These are phyloP conservation scores for Trichoderma asperellum DNA, from an alignment of 2,329 filamentous ascomycete genomes.

Conservation along the genomic window DNA sequence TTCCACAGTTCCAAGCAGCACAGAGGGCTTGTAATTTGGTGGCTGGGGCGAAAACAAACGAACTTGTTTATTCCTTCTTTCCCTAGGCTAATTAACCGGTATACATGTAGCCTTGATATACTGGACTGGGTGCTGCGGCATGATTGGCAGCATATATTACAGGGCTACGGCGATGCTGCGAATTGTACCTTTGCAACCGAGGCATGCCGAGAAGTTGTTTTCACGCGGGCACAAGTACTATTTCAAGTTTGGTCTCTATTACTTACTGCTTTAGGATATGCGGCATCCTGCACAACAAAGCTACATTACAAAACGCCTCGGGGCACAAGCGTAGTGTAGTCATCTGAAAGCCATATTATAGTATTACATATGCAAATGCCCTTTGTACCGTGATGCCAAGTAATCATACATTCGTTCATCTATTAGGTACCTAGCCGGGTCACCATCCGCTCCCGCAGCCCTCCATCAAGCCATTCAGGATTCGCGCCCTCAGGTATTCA, in stretches of 20 bases:
- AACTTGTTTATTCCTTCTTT: neutral
- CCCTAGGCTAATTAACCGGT: neutral
- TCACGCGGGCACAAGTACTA: neutral
- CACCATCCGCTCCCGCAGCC: neutral
- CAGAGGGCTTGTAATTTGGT: neutral
- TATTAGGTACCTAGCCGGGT: neutral
- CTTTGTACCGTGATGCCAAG: neutral
- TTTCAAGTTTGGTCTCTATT: neutral
- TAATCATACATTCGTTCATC: neutral
- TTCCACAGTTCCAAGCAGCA: neutral
- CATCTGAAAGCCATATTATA: neutral
- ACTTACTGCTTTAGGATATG: neutral
- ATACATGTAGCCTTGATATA: neutral
- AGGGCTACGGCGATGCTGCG: neutral
- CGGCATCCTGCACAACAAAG: neutral
- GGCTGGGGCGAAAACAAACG: neutral
- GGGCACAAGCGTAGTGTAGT: neutral
- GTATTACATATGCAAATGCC: neutral
- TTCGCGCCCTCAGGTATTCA: neutral
- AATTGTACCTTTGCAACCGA: neutral
- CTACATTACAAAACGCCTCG: neutral
- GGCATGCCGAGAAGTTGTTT: neutral
- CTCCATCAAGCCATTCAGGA: neutral
- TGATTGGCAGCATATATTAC: neutral
- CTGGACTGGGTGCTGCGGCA: neutral